Evolutionary conservation across 164 flowering plant species (phyloP), one percentile per base, ranked within the genome.

Genomic region (Kalanchoe fedtschenkoi): DNA sequence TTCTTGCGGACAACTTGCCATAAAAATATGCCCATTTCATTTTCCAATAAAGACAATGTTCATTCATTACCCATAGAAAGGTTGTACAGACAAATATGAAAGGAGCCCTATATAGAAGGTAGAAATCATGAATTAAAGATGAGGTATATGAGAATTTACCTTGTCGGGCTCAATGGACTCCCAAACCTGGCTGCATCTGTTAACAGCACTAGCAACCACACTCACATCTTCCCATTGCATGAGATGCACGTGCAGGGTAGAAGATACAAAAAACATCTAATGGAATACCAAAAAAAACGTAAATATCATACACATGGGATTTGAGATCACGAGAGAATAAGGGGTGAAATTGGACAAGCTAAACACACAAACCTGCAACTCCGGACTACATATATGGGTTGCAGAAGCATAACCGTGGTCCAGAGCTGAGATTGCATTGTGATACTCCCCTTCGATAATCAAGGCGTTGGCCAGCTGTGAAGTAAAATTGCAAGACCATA

Each of bases 181-280:
- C 98, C 98, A 89, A 32, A 86, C 69, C 61, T 73, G 71, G 66
- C 79, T 68, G 70, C 98, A 92, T 59, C 68, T 76, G 22, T 57
- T 69, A 59, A 83, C 78, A 71, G 91, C 87, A 59, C 62, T 69
- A 71, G 80, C 82, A 54, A 89, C 91, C 57, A 66, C 64, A 66
- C 62, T 79, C 26, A 75, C 80, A 67, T 83, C 89, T 51, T 75
- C 81, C 95, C 98, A 92, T 66, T 92, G 93, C 88, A 92, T 85
- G 34, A 92, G 78, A 67, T 77, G 88, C 69, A 89, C 93, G 44
- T 92, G 98, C 69, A 92, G 69, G 33, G 82, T 69, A 30, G 95
- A 85, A 63, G 96, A 78, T 10, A 87, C 88, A 66, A 92, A 92
- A 77, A 87, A 87, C 95, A 89, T 86, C 98, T 89, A 73, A 44